Percentiles rank a stretch among this genome's conserved stretches.
phyloP scores from a whole-genome alignment of 768 basidiomycete species.

The Kwoniella botswanensis region DNA sequence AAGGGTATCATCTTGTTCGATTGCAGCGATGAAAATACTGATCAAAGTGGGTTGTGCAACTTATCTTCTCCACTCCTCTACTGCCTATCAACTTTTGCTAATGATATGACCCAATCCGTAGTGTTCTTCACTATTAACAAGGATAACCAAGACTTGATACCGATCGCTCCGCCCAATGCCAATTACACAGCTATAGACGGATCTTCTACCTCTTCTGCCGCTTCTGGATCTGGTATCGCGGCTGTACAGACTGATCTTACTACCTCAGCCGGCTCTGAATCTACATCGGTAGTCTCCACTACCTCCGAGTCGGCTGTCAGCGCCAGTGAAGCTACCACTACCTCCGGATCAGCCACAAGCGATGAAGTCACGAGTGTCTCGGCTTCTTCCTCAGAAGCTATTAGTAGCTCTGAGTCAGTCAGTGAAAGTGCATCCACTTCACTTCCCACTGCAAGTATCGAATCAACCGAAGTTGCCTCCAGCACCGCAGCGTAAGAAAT shows the following conservation, averaged over 20 bases:
- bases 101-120: neutral
- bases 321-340: neutral
- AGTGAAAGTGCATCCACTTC: too few relatives aligned
- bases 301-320: neutral
- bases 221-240: neutral
- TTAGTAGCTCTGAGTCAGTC: neutral
- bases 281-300: neutral
- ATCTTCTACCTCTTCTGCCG: neutral
- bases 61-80: neutral
- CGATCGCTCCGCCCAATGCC: neutral
- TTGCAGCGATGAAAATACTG: conserved; percentile 6
- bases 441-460: too few relatives aligned
- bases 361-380: too few relatives aligned
- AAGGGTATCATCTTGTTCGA: conserved; percentile 4
- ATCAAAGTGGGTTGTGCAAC: conserved; percentile 9
- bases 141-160: neutral
- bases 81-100: neutral
- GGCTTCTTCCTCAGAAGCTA: too few relatives aligned
- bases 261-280: neutral
- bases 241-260: neutral
- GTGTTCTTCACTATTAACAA: conserved; percentile 5
- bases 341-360: neutral
- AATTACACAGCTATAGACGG: neutral
- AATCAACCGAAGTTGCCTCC: too few relatives aligned
- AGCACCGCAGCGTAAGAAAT: too few relatives aligned